Conservation (phyloP, 2,329 filamentous ascomycete species). For the Corniculantispora saksenae region DNA sequence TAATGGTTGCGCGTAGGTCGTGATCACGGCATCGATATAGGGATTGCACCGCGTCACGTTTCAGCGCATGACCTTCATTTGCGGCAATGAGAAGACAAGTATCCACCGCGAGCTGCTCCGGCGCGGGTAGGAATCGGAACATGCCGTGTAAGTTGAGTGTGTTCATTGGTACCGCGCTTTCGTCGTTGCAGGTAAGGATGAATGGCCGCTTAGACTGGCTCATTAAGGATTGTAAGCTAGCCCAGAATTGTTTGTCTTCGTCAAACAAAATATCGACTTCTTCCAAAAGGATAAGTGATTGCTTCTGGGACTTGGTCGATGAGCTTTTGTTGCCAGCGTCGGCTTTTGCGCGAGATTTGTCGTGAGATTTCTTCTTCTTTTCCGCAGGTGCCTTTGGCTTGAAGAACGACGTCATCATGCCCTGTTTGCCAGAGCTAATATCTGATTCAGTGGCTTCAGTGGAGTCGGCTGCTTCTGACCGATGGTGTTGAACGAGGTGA, state of each 20-base stretch:
- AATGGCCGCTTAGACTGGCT: constrained; percentile 86
- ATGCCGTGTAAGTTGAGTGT: constrained; percentile 82
- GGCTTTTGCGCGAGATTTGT: constrained; percentile 24
- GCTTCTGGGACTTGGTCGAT: constrained; percentile 67
- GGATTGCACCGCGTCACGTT: constrained; percentile 63
- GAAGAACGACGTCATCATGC: constrained; percentile 81
- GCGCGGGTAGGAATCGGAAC: constrained; percentile 70
- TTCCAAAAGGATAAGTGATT: constrained; percentile 91
- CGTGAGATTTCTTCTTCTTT: constrained; percentile 27
- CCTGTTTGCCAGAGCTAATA: constrained; percentile 69
- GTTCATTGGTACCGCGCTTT: constrained; percentile 74
- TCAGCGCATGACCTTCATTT: constrained; percentile 81
- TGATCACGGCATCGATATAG: constrained; percentile 69
- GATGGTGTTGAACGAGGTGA: constrained; percentile 71
- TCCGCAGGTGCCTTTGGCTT: constrained; percentile 48
- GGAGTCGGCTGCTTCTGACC: constrained; percentile 34
- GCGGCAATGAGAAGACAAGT: constrained; percentile 81
- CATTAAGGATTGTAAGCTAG: constrained; percentile 75
- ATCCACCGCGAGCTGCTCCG: constrained; percentile 70
- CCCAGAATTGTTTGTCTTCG: constrained; percentile 95
- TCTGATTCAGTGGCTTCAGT: constrained; percentile 45
- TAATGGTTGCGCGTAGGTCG: constrained; percentile 80
- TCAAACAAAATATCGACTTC: constrained; percentile 94
- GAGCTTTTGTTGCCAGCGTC: constrained; percentile 33
- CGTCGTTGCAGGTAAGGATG: constrained; percentile 92